Conservation (phyloP, 345 rosid species). For the Melastoma malabathricum region DNA sequence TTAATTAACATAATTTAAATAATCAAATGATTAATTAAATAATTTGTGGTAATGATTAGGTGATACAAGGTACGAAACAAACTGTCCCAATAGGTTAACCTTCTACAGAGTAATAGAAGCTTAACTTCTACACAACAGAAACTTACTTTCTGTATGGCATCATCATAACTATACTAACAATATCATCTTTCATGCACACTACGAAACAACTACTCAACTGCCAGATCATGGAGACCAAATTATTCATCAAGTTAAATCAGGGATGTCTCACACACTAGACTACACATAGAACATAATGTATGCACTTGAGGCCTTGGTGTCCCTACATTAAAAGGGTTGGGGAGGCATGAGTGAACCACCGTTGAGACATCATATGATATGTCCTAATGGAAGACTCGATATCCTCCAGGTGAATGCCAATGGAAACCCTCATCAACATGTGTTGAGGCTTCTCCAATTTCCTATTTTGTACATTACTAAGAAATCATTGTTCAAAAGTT, state of each 20-base stretch:
- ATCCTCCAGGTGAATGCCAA: constrained; percentile 74
- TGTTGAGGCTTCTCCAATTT: constrained; percentile 93
- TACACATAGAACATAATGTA: not conserved
- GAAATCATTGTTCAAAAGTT: constrained; percentile 67
- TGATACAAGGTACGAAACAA: too few species aligned
- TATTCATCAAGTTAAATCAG: not conserved
- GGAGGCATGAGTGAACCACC: constrained; percentile 97
- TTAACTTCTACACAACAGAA: too few species aligned
- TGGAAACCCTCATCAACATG: constrained; percentile 93
- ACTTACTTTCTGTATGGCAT: too few species aligned
- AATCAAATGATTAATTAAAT: too few species aligned
- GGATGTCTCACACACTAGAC: not conserved
- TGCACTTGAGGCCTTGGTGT: constrained; percentile 82
- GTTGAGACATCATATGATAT: constrained; percentile 84
- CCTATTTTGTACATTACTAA: constrained; percentile 74
- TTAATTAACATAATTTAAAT: too few species aligned
- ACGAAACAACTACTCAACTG: constrained; percentile 90
- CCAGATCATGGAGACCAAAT: constrained; percentile 5
- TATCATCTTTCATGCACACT: constrained; percentile 81
- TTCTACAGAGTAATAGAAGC: too few species aligned
- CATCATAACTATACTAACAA: too few species aligned
- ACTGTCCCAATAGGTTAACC: too few species aligned
- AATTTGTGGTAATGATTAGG: too few species aligned
- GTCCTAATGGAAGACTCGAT: constrained; percentile 61
- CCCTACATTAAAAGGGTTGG: constrained; percentile 92